phyloP scores from a whole-genome alignment of 208 protist genomes.

The Acanthamoeba rhysodes region DNA sequence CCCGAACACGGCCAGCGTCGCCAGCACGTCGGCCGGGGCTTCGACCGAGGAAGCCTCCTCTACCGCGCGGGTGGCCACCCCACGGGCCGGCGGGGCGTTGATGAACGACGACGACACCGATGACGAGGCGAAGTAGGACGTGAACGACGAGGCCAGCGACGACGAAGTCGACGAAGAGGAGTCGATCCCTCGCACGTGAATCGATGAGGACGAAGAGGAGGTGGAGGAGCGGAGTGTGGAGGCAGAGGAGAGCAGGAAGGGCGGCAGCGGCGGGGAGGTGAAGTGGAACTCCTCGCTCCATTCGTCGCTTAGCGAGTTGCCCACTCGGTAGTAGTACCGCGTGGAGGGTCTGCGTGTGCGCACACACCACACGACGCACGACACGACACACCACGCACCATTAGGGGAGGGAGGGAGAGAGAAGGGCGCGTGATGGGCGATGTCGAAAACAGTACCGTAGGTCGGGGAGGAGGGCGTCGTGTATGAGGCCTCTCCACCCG shows the following conservation, averaged over 20 bases:
- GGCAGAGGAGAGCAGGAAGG: neutral
- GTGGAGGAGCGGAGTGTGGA: no score
- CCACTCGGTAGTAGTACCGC: constrained; percentile 52
- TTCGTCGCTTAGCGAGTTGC: neutral
- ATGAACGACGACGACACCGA: no score
- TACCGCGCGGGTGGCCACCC: no score
- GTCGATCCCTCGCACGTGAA: neutral
- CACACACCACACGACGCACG: no score
- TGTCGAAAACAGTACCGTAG: neutral
- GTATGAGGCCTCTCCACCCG: constrained; percentile 14
- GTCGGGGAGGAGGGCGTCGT: neutral
- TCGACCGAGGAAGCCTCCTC: no score
- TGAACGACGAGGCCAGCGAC: neutral
- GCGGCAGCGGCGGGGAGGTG: neutral
- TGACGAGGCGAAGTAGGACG: neutral
- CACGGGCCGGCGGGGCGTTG: no score
- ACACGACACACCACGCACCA: no score
- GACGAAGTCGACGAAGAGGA: neutral
- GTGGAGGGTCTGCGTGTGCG: neutral
- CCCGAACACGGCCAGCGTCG: neutral
- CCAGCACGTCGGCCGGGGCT: neutral
- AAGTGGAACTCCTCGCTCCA: constrained; percentile 30
- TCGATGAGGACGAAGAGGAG: neutral
- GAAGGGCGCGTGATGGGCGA: no score
- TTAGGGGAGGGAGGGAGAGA: neutral